phyloP scores from a whole-genome alignment of 1,284 basidiomycete species.

The Leccinum subrobustum region DNA sequence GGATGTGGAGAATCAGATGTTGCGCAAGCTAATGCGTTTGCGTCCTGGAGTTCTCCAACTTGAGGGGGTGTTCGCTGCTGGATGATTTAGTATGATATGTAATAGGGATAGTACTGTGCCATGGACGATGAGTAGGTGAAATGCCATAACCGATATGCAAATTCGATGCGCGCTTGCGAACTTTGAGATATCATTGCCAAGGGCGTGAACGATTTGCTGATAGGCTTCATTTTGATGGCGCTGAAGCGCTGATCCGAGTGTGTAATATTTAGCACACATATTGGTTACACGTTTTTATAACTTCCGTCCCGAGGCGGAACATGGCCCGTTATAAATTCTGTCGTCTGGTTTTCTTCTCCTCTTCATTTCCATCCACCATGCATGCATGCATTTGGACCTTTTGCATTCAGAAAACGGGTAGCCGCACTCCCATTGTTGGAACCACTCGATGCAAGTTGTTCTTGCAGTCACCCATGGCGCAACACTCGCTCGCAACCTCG shows the following conservation, averaged over 20 bases:
- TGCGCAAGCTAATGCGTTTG: conserved; percentile 10
- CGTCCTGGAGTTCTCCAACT: conserved; percentile 6
- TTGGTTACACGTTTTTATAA: neutral
- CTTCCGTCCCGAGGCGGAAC: conserved; percentile 3
- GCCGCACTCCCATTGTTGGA: neutral
- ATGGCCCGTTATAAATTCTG: neutral
- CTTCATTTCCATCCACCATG: neutral
- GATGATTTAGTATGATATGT: conserved; percentile 25
- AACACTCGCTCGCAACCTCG: neutral
- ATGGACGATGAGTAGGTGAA: conserved; percentile 9
- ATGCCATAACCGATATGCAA: neutral
- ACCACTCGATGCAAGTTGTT: neutral
- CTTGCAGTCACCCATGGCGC: neutral
- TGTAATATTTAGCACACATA: neutral
- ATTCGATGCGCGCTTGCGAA: neutral
- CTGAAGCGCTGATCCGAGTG: conserved; percentile 6
- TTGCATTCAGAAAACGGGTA: neutral
- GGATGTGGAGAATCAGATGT: conserved; percentile 18
- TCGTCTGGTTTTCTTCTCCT: neutral
- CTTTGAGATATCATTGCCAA: neutral
- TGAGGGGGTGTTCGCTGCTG: neutral
- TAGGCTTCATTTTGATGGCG: neutral
- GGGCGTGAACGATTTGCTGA: neutral
- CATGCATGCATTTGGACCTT: neutral
- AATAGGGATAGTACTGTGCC: conserved; percentile 9